These are phyloP conservation scores for Bonnemaisonia californica DNA, from an alignment of 31 red algal genomes.

Conservation along the genomic window DNA sequence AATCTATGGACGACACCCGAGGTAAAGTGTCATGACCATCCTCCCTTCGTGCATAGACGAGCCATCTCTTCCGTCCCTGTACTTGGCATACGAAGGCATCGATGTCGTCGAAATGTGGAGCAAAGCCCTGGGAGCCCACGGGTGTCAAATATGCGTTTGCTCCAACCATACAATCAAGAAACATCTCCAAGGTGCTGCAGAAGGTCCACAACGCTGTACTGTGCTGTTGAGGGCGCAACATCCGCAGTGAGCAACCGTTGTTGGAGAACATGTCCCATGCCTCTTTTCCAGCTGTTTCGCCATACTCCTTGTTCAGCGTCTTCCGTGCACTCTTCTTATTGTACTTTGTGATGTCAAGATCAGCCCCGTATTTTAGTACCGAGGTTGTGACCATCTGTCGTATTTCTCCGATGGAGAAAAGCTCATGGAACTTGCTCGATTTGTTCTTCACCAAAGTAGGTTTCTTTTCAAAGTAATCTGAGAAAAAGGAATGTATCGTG, in stretches of 20 bases:
- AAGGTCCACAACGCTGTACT: constrained; percentile 40
- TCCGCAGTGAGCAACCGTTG: constrained; percentile 58
- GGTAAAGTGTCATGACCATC: constrained; percentile 66
- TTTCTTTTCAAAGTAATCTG: constrained; percentile 55
- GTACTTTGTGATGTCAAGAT: constrained; percentile 70
- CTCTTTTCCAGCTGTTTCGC: constrained; percentile 2
- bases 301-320: constrained; percentile 19
- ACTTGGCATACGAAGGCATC: constrained; percentile 82
- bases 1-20: constrained; percentile 54
- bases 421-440: constrained; percentile 19
- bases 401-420: constrained; percentile 42
- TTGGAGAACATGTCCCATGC: constrained; percentile 53
- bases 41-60: constrained; percentile 48
- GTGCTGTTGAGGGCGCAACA: constrained; percentile 68
- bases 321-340: constrained; percentile 5
- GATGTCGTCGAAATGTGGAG: constrained; percentile 86
- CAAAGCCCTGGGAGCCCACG: constrained; percentile 59
- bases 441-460: constrained; percentile 37
- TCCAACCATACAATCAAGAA: constrained; percentile 69
- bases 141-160: constrained; percentile 82
- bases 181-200: constrained; percentile 51
- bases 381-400: background rate
- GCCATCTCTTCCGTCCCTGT: constrained; percentile 65
- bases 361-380: constrained; percentile 35
- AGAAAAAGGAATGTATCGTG: constrained; percentile 33